Conservation (phyloP, 768 basidiomycete species). For the Cytidiella melzeri region DNA sequence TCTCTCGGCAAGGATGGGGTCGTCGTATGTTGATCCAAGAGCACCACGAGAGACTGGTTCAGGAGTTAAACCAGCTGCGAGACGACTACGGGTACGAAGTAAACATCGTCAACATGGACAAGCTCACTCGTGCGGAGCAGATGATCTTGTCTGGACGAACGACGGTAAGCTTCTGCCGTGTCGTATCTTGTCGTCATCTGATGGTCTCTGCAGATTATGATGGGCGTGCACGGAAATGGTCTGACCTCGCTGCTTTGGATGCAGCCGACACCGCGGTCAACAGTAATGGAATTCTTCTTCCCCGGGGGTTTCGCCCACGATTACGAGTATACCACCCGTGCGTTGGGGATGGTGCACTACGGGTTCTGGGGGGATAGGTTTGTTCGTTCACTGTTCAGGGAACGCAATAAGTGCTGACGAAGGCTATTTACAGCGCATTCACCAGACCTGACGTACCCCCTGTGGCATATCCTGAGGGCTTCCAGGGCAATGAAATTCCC, state of each 20-base stretch:
- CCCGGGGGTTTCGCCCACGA: slow-evolving; percentile 80
- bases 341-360: slow-evolving; percentile 77
- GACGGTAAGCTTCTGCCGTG: slow-evolving; percentile 50
- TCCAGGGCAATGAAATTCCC: slow-evolving; percentile 82
- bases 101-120: slow-evolving; percentile 81
- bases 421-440: slow-evolving; percentile 45
- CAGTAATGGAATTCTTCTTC: slow-evolving; percentile 91
- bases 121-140: slow-evolving; percentile 75
- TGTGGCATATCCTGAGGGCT: slow-evolving; percentile 77
- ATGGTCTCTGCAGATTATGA: slow-evolving; percentile 63
- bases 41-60: slow-evolving; percentile 76
- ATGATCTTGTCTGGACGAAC: slow-evolving; percentile 75
- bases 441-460: slow-evolving; percentile 66
- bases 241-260: slow-evolving; percentile 89
- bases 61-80: slow-evolving; percentile 62
- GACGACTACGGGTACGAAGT: slow-evolving; percentile 79
- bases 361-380: slow-evolving; percentile 79
- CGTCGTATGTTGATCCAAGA: slow-evolving; percentile 71
- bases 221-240: slow-evolving; percentile 93
- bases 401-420: slow-evolving; percentile 1
- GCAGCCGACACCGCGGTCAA: slow-evolving; percentile 74
- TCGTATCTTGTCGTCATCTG: slow-evolving; percentile 4
- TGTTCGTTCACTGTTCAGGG: slow-evolving; percentile 16
- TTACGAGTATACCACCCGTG: slow-evolving; percentile 77
- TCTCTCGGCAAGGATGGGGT: slow-evolving; percentile 86